phyloP scores from a whole-genome alignment of 495 filamentous ascomycete genomes.

The Neurospora discreta region DNA sequence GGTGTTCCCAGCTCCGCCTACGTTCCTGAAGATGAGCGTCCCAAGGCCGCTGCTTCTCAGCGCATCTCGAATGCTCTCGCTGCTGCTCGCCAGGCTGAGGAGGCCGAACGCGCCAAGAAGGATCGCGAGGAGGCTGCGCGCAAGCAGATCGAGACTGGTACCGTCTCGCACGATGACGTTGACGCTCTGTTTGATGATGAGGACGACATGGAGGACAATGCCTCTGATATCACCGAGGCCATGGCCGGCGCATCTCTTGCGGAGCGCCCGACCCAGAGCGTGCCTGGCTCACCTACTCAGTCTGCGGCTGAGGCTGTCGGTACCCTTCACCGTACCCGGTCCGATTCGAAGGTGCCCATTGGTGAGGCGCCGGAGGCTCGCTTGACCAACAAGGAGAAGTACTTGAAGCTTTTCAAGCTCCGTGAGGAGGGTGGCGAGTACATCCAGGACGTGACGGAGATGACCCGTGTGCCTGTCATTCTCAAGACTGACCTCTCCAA shows the following conservation, averaged over 20 bases:
- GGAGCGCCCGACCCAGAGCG: constrained; percentile 87
- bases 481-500: constrained; percentile 96
- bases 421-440: constrained; percentile 89
- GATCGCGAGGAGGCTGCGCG: constrained; percentile 80
- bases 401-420: constrained; percentile 77
- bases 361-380: constrained; percentile 62
- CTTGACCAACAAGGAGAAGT: constrained; percentile 90
- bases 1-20: constrained; percentile 93
- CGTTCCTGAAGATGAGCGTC: constrained; percentile 91
- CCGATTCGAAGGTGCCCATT: constrained; percentile 80
- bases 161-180: constrained; percentile 78
- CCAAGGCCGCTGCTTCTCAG: constrained; percentile 59
- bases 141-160: constrained; percentile 85
- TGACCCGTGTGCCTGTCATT: constrained; percentile 92
- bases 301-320: constrained; percentile 56
- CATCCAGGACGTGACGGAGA: constrained; percentile 96
- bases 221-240: constrained; percentile 73
- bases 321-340: constrained; percentile 75
- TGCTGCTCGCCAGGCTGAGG: constrained; percentile 68
- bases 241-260: constrained; percentile 78
- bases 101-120: constrained; percentile 62
- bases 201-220: constrained; percentile 71
- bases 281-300: constrained; percentile 82
- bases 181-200: constrained; percentile 61
- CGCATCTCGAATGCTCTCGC: constrained; percentile 62